Base-by-base conservation (phyloP, 139 green algal species). In the Closterium sp. region DNA sequence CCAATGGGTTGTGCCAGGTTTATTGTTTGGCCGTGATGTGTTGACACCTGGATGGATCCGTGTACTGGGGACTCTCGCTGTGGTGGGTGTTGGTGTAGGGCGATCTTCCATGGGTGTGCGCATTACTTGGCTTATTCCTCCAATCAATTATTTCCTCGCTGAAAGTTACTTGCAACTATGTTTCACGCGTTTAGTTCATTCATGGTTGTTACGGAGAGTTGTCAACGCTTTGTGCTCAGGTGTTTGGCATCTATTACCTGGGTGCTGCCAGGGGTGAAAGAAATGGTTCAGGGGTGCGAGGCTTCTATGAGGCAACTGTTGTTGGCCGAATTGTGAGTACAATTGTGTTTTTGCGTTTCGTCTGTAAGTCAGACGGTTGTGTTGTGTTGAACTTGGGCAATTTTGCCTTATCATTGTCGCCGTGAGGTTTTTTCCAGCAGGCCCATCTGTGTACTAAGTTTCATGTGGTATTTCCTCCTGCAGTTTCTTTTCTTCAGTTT, bases 221-320 rank as follows among this genome's bases (percentile, higher is more conserved):
- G 0, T 4, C 3, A 5, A 31, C 9, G 85, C 25, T 2, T 12
- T 89, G 86, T 84, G 35, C 0, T 89, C 88, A 91, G 88, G n/a
- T 91, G 32, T 91, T 87, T 91, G 88, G 88, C 31, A 87, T 87
- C 33, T 87, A 91, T 34, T 91, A 87, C 88, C 19, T 91, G 1
- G 88, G 88, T 23, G 33, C 88, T 85, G 88, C 88, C 25, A n/a
- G 32, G 23, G 88, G 88, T 31, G 88, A 91, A n/a, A 36, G 87
- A 36, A 32, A 35, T 32, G 88, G 88, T 32, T 33, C 33, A 33
- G 88, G 88, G 25, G 88, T 35, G 16, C 35, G 33, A 31, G 88
- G 88, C 66, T 91, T 91, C 69, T 91, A 91, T 23, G 25, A 88
- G 25, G 31, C 88, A 34, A 91, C 88, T 28, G 88, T 91, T n/a